These are phyloP conservation scores for Plectosphaerella plurivora DNA, from an alignment of 2,329 filamentous ascomycete genomes.

Conservation along the genomic window DNA sequence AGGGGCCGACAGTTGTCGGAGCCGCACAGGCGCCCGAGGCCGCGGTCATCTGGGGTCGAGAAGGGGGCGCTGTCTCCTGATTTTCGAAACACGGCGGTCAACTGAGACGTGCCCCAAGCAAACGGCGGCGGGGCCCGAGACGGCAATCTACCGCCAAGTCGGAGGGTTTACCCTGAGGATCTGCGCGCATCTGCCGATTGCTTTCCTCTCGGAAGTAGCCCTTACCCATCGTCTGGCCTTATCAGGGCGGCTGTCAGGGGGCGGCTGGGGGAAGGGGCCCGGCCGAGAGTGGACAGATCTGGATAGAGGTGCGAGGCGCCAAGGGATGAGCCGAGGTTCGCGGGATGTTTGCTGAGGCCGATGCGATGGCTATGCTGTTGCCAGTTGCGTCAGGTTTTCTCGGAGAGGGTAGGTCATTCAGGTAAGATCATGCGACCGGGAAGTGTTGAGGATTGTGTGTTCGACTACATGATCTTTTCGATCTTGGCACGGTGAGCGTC, in stretches of 20 bases:
- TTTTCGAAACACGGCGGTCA: neutral
- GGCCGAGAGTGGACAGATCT: neutral
- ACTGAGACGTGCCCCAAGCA: neutral
- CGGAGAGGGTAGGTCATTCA: neutral
- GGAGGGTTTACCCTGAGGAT: neutral
- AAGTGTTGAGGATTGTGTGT: too few relatives aligned
- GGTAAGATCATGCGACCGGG: neutral
- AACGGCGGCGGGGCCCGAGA: neutral
- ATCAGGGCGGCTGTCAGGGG: too few relatives aligned
- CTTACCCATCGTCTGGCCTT: neutral
- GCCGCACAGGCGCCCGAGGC: neutral
- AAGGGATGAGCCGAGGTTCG: neutral
- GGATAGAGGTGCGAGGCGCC: neutral
- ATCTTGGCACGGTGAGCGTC: too few relatives aligned
- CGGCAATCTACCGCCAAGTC: neutral
- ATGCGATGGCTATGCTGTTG: too few relatives aligned
- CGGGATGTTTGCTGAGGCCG: too few relatives aligned
- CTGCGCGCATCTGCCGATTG: neutral
- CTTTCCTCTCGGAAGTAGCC: neutral
- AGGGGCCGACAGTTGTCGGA: slow-evolving; percentile 10
- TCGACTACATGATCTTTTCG: neutral
- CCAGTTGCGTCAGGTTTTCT: too few relatives aligned
- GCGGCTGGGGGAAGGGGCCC: neutral
- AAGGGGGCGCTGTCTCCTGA: neutral
- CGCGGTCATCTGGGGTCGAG: neutral